phyloP scores from a whole-genome alignment of 148 eudicot species.

The Salicornia ramosissima region DNA sequence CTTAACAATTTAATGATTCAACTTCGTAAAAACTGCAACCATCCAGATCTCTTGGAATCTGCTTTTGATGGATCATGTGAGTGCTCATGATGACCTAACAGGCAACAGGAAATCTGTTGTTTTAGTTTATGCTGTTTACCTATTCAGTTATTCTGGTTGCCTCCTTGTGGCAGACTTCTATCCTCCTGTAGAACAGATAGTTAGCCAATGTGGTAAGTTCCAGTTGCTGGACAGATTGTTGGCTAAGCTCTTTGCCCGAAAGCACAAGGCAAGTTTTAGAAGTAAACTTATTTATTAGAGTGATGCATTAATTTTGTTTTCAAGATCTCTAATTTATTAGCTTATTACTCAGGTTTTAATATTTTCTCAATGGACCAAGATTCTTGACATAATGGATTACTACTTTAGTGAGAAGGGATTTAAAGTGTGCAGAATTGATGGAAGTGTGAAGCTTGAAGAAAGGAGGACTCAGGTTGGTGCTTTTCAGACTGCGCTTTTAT shows the following conservation, averaged over 20 bases:
- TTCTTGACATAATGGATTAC: constrained; percentile 85
- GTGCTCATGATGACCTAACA: constrained; percentile 20
- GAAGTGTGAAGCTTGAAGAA: constrained; percentile 74
- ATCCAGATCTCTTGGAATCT: constrained; percentile 92
- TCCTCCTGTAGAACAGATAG: constrained; percentile 87
- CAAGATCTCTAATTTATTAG: neutral
- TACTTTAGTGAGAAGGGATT: constrained; percentile 80
- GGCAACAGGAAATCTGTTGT: neutral
- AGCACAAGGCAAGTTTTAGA: constrained; percentile 64
- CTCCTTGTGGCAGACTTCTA: constrained; percentile 47
- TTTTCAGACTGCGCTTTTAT: neutral
- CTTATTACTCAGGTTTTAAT: constrained; percentile 59
- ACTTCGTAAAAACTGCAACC: constrained; percentile 92
- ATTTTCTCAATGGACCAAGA: constrained; percentile 93
- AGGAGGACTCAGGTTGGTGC: constrained; percentile 68
- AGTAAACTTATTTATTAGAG: neutral
- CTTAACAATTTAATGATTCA: constrained; percentile 90
- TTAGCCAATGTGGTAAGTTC: constrained; percentile 91
- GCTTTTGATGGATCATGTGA: constrained; percentile 76
- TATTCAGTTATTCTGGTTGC: neutral
- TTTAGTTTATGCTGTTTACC: neutral
- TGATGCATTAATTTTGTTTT: neutral
- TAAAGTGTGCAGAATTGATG: constrained; percentile 93
- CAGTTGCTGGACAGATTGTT: constrained; percentile 73
- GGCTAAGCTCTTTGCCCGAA: constrained; percentile 54